phyloP scores from a whole-genome alignment of 306 rosid genomes.

The Cucumis hystrix region DNA sequence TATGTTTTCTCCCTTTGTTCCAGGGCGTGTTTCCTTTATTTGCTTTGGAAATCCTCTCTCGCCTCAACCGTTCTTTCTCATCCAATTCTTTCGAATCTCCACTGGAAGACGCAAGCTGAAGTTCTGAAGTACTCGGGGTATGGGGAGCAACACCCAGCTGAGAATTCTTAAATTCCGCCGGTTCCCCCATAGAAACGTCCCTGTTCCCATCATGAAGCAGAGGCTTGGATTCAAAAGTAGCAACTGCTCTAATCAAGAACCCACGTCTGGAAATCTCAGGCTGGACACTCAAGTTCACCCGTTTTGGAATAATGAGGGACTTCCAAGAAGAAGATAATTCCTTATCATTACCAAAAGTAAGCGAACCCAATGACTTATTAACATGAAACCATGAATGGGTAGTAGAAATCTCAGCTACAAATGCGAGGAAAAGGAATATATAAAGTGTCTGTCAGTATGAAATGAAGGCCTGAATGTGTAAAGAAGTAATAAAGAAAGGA shows the following conservation, averaged over 20 bases:
- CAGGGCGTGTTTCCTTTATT: slow-evolving; percentile 83
- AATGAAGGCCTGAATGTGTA: neutral
- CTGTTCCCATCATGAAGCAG: slow-evolving; percentile 18
- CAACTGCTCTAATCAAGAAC: slow-evolving; percentile 49
- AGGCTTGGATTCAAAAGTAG: slow-evolving; percentile 47
- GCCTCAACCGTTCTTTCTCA: slow-evolving; percentile 63
- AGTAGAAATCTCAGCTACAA: slow-evolving; percentile 49
- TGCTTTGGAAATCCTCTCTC: slow-evolving; percentile 78
- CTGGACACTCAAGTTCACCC: slow-evolving; percentile 13
- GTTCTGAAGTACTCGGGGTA: neutral
- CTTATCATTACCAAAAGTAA: slow-evolving; percentile 23
- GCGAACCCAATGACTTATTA: slow-evolving; percentile 20
- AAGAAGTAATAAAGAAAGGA: neutral
- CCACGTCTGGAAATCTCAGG: slow-evolving; percentile 17
- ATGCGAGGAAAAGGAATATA: neutral
- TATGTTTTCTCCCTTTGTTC: slow-evolving; percentile 94
- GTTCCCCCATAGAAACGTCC: slow-evolving; percentile 6
- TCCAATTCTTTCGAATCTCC: slow-evolving; percentile 22
- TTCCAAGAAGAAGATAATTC: slow-evolving; percentile 29
- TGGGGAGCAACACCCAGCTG: slow-evolving; percentile 6
- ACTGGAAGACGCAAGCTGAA: slow-evolving; percentile 14
- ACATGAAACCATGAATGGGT: slow-evolving; percentile 24
- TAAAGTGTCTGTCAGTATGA: neutral
- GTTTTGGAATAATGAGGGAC: slow-evolving; percentile 16
- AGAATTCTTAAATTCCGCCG: neutral